Evolutionary conservation across 129 eudicot species (phyloP), one percentile per base, ranked within the genome.

Genomic region (Saposhnikovia divaricata): DNA sequence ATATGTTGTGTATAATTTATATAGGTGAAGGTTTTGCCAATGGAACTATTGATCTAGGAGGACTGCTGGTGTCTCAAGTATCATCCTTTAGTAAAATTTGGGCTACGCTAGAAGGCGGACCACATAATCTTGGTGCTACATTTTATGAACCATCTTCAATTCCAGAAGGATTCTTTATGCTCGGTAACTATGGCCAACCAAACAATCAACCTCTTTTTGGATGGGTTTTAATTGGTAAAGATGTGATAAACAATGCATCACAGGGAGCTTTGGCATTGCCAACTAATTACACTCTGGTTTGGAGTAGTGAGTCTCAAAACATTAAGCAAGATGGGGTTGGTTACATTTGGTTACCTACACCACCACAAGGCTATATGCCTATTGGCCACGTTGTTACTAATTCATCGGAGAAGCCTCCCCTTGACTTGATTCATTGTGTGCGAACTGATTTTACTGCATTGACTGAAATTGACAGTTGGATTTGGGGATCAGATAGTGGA

Each of bases 291-390:
- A 75, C 77, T 13, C 92, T 89, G 76, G 57, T 86, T 4, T 89
- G 90, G 90, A 80, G 82, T 12, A 89, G 89, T 72, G 79, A 85
- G 47, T 85, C 84, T 31, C 15, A 34, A 37, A 31, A 50, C 31
- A 69, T 87, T 15, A 72, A 21, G 18, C 79, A 85, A 59, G 43
- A 47, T n/a, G 75, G 63, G 2, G 83, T 70, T 23, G 90, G 76
- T 73, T 89, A 81, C 79, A 89, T 89, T 39, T 89, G 93, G 93
- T 82, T 85, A 44, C 93, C 89, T 3, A 77, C 82, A 11, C 79
- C 93, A 5, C 89, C 87, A 0, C 34, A 4, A 6, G 93, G 89
- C 46, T 89, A 89, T 48, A 55, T 43, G 21, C 63, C 87, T 18
- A 78, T 81, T 1, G 93, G 93, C 23, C 86, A 83, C 55, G 78